A percentile compares a stretch with the other conserved stretches of the same genome.
Evolutionary conservation across 495 filamentous ascomycete species (phyloP).

Genomic region (Extremus antarcticus): DNA sequence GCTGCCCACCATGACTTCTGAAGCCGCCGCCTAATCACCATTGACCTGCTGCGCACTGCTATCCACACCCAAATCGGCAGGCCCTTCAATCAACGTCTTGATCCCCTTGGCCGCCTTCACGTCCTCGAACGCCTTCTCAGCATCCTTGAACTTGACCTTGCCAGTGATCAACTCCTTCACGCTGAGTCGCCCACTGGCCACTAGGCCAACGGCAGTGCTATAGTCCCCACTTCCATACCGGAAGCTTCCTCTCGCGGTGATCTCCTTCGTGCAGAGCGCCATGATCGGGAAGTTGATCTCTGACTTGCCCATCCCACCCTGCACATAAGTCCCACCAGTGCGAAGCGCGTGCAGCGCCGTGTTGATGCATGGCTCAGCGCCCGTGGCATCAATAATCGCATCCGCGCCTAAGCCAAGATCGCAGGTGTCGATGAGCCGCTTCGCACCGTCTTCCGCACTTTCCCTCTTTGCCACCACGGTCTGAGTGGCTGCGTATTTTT

Average conservation of each 20-base stretch:
- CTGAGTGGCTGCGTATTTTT: conserved; percentile 52
- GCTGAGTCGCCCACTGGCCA: conserved; percentile 50
- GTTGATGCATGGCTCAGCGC: conserved; percentile 68
- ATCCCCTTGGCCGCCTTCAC: conserved; percentile 68
- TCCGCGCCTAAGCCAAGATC: conserved; percentile 54
- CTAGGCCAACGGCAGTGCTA: conserved; percentile 59
- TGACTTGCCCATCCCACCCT: conserved; percentile 70
- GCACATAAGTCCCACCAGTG: conserved; percentile 69
- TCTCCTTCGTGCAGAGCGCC: conserved; percentile 68
- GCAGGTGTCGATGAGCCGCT: conserved; percentile 39
- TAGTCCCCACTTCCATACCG: conserved; percentile 79
- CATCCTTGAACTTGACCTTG: conserved; percentile 59
- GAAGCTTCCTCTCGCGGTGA: conserved; percentile 69
- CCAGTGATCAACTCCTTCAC: conserved; percentile 62
- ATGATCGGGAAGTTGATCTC: conserved; percentile 77
- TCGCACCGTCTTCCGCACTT: conserved; percentile 52
- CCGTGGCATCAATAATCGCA: conserved; percentile 72
- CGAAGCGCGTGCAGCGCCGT: conserved; percentile 58
- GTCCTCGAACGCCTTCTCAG: conserved; percentile 67
- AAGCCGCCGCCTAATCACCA: neutral
- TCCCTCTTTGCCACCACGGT: conserved; percentile 49
- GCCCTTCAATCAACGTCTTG: conserved; percentile 70
- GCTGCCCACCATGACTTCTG: neutral
- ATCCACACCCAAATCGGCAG: conserved; percentile 3
- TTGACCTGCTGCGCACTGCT: neutral